Percentiles rank a stretch among this genome's conserved stretches.
These are phyloP conservation scores for Mycena galopus DNA, from an alignment of 768 basidiomycete genomes.

Conservation along the genomic window DNA sequence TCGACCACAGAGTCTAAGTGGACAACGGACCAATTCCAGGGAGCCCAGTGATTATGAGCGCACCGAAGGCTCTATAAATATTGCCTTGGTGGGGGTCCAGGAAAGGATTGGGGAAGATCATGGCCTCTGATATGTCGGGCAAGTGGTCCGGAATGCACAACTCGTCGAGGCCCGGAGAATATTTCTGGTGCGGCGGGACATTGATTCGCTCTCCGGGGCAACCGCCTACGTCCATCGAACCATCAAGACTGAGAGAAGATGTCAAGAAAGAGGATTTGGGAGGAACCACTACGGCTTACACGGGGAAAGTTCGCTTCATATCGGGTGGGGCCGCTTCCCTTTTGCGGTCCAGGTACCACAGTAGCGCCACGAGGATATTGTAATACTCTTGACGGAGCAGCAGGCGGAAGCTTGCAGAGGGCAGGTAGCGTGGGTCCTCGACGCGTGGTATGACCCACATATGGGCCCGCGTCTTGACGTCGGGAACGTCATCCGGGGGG, in stretches of 20 bases:
- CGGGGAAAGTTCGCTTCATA: conserved; percentile 11
- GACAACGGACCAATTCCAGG: conserved; percentile 19
- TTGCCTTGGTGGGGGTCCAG: conserved; percentile 8
- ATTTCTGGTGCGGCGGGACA: conserved; percentile 12
- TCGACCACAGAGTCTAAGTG: conserved; percentile 12
- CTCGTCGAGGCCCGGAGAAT: conserved; percentile 17
- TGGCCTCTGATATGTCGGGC: conserved; percentile 16
- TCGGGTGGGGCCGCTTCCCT: conserved; percentile 6
- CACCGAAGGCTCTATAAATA: conserved; percentile 8
- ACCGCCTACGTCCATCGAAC: conserved; percentile 8
- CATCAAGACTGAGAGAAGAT: conserved; percentile 16
- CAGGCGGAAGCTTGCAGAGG: conserved; percentile 9
- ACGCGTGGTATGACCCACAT: conserved; percentile 19
- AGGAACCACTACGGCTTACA: conserved; percentile 12
- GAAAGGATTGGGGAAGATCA: conserved; percentile 14
- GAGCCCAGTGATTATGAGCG: conserved; percentile 18
- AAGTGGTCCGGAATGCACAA: conserved; percentile 18
- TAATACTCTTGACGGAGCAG: conserved; percentile 17
- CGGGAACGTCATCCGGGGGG: conserved; percentile 20
- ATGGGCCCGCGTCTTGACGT: conserved; percentile 12
- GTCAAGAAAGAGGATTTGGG: conserved; percentile 22
- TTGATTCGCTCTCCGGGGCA: conserved; percentile 1
- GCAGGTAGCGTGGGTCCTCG: conserved; percentile 13
- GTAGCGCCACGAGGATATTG: conserved; percentile 17
- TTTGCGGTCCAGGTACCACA: conserved; percentile 20